Conservation (phyloP, 805 yeast genomes). For the Zygosaccharomyces siamensis region DNA sequence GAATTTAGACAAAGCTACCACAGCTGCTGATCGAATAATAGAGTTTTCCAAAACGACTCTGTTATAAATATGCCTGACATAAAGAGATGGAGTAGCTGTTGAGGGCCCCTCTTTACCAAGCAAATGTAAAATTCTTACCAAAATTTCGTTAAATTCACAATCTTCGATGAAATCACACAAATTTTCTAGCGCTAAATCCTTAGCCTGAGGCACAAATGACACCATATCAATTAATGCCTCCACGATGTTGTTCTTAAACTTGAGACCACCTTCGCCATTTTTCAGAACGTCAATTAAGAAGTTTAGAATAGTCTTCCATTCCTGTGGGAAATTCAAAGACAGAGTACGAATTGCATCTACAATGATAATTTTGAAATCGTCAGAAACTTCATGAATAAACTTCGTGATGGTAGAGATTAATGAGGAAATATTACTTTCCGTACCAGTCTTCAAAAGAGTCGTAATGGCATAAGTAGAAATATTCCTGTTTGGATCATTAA, state of each 20-base stretch:
- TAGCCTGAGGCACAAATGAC: conserved; percentile 76
- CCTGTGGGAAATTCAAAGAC: conserved; percentile 88
- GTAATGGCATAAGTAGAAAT: conserved; percentile 97
- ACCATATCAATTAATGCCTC: conserved; percentile 92
- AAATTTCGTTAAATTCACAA: conserved; percentile 91
- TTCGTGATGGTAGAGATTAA: conserved; percentile 81
- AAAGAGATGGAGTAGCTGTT: conserved; percentile 78
- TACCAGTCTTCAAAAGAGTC: conserved; percentile 90
- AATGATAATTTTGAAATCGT: conserved; percentile 90
- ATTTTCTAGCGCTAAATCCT: conserved; percentile 77
- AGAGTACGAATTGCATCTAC: conserved; percentile 91
- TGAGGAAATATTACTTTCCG: conserved; percentile 82
- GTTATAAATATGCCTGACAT: conserved; percentile 94
- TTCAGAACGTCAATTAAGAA: conserved; percentile 81
- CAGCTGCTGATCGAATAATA: conserved; percentile 92
- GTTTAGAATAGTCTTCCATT: conserved; percentile 73
- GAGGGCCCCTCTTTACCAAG: conserved; percentile 93
- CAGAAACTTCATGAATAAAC: conserved; percentile 89
- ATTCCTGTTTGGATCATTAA: conserved; percentile 84
- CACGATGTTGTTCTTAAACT: conserved; percentile 79
- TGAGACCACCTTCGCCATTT: conserved; percentile 79
- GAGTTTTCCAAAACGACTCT: conserved; percentile 95
- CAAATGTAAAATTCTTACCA: conserved; percentile 87
- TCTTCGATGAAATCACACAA: conserved; percentile 97
- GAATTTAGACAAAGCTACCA: conserved; percentile 85